A percentile compares a stretch with the other conserved stretches of the same genome.
Conservation (phyloP, 352 stramenopile genomes). For the Phytopythium kandeliae region DNA sequence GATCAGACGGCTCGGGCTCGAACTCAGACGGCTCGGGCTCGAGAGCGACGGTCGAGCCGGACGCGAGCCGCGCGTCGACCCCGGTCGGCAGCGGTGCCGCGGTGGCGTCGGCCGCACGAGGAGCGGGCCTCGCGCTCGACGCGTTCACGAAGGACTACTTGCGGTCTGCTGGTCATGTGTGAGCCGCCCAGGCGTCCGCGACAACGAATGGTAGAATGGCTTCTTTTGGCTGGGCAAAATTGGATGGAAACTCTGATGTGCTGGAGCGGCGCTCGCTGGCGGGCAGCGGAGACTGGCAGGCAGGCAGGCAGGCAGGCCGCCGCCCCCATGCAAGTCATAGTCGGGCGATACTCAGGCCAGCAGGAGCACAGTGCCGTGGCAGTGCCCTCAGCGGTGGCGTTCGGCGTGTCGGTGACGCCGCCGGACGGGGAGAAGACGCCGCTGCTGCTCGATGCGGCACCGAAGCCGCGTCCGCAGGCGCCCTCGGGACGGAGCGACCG, state of each 20-base stretch:
- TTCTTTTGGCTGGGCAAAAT: too few species aligned
- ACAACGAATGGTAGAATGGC: too few species aligned
- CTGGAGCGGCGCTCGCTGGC: too few species aligned
- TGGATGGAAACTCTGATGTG: too few species aligned
- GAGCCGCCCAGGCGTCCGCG: too few species aligned
- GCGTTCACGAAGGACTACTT: constrained; percentile 51
- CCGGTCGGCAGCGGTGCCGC: constrained; percentile 33
- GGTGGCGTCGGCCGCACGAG: constrained; percentile 29
- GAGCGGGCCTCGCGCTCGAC: constrained; percentile 31
- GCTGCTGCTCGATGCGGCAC: constrained; percentile 56
- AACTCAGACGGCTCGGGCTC: neutral
- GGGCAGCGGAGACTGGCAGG: too few species aligned
- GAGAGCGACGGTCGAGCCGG: constrained; percentile 6
- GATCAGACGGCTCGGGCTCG: too few species aligned
- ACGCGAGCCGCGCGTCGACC: constrained; percentile 11
- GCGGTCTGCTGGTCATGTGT: constrained; percentile 38
- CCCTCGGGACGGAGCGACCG: constrained; percentile 45
- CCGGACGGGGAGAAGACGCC: constrained; percentile 33
- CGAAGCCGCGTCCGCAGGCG: constrained; percentile 39
- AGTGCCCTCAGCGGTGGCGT: neutral
- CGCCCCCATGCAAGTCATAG: too few species aligned
- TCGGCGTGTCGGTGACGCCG: constrained; percentile 2
- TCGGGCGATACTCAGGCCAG: too few species aligned
- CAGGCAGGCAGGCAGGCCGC: too few species aligned
- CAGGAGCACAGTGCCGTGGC: too few species aligned